Base-by-base conservation (phyloP, 2,329 filamentous ascomycete species). In the Apiospora arundinis region DNA sequence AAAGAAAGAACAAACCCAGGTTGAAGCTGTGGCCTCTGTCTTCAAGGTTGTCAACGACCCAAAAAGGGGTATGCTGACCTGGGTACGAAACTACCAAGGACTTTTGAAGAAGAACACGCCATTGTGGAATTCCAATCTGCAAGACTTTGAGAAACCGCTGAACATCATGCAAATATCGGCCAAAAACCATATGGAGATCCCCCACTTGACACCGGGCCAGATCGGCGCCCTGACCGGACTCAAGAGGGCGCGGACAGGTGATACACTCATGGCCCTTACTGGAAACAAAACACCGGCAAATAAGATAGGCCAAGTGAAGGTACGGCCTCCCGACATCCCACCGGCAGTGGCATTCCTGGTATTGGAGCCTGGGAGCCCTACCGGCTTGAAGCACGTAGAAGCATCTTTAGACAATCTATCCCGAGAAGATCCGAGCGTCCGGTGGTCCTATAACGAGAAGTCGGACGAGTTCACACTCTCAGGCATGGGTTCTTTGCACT, bases 281-380 rank as follows among this genome's bases (percentile, higher is more conserved):
- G 89, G 82, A 11, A 82, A 83, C 78, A 88, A 88, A 8, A 88
- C 89, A 0, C 91, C 94, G 1, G 90, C 92, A 23, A 88, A 91
- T 21, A 88, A 90, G 0, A 83, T 97, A 67, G 90, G 92, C 68
- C 91, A 88, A 21, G 84, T 98, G 21, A 95, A 97, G 78, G 89
- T 99, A 46, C 90, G 94, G 21, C 94, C 96, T 0, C 96, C 97
- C 40, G 89, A 93, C 72, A 93, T 98, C 0, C 95, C 96, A 0
- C 95, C 96, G 0, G 95, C 96, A 0, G 96, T 99, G 0, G 97
- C 98, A 78, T 99, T 98, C 81, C 92, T 97, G n/a, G 94, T 95
- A 72, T 91, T 98, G 40, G 95, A 98, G 74, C 94, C 88, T 0
- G 86, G 94, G 75, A 92, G 93, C 76, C 84, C 93, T 44, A 88